Evolutionary conservation across 1,139 yeast genomes (phyloP).

Genomic region (Wickerhamomyces sp.): DNA sequence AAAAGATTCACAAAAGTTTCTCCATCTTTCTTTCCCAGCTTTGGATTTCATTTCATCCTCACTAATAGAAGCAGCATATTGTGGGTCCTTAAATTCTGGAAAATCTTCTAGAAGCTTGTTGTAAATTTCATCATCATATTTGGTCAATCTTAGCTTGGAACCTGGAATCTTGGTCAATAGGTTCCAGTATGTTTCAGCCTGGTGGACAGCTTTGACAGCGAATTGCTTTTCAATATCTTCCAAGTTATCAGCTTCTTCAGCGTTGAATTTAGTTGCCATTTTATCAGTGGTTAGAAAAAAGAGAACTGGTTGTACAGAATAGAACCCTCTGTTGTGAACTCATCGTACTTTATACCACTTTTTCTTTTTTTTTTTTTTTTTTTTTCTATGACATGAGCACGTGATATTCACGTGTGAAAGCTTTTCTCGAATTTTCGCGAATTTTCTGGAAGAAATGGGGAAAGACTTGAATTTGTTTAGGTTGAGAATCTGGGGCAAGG

Average conservation of each 20-base stretch:
- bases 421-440: constrained; percentile 1
- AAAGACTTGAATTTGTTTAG: too few species aligned
- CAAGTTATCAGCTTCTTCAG: constrained; percentile 55
- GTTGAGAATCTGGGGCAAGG: too few species aligned
- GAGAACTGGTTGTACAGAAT: too few species aligned
- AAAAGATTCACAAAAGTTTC: constrained; percentile 77
- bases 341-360: too few species aligned
- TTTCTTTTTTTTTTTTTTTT: too few species aligned
- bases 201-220: constrained; percentile 95
- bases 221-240: constrained; percentile 89
- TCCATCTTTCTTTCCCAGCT: constrained; percentile 85
- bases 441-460: too few species aligned
- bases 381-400: too few species aligned
- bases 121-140: constrained; percentile 78
- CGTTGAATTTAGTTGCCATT: constrained; percentile 36
- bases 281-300: too few species aligned
- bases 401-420: too few species aligned
- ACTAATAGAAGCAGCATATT: constrained; percentile 47
- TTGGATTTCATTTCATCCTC: constrained; percentile 83
- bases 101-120: constrained; percentile 63
- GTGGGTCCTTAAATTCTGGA: constrained; percentile 73
- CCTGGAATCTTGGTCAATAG: constrained; percentile 73
- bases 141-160: constrained; percentile 69
- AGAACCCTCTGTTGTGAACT: too few species aligned
- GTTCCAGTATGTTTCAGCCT: constrained; percentile 92